phyloP scores from a whole-genome alignment of 176 grass and related monocot species.

The Oryza meyeriana region DNA sequence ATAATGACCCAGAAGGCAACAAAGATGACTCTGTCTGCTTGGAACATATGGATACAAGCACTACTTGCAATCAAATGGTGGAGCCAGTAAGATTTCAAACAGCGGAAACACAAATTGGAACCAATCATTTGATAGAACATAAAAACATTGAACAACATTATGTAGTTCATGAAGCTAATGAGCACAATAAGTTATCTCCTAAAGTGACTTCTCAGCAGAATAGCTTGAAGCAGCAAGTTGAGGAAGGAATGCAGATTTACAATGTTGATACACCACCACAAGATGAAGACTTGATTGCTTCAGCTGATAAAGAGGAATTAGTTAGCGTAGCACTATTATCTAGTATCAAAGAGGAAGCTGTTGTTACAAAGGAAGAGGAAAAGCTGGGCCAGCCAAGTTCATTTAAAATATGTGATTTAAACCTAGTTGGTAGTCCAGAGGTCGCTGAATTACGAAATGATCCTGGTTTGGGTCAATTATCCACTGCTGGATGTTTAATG shows the following conservation, averaged over 20 bases:
- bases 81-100: slow-evolving; percentile 33
- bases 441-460: slow-evolving; percentile 66
- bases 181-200: slow-evolving; percentile 21
- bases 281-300: slow-evolving; percentile 57
- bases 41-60: slow-evolving; percentile 26
- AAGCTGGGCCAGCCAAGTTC: slow-evolving; percentile 52
- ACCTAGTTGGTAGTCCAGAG: slow-evolving; percentile 72
- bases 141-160: slow-evolving; percentile 37
- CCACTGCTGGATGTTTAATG: slow-evolving; percentile 22
- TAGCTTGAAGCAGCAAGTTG: slow-evolving; percentile 31
- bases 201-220: slow-evolving; percentile 34
- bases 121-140: slow-evolving; percentile 18
- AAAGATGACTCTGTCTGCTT: slow-evolving; percentile 31
- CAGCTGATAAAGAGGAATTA: slow-evolving; percentile 51
- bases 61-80: slow-evolving; percentile 33
- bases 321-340: slow-evolving; percentile 34
- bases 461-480: slow-evolving; percentile 39
- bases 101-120: slow-evolving; percentile 39
- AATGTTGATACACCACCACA: slow-evolving; percentile 42
- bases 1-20: slow-evolving; percentile 28
- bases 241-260: slow-evolving; percentile 41
- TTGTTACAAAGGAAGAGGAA: slow-evolving; percentile 47
- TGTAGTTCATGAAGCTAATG: slow-evolving; percentile 45
- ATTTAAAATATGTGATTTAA: slow-evolving; percentile 92
- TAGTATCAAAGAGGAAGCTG: slow-evolving; percentile 31